These are phyloP conservation scores for Stylosanthes scabra DNA, from an alignment of 331 rosid genomes.

Conservation along the genomic window DNA sequence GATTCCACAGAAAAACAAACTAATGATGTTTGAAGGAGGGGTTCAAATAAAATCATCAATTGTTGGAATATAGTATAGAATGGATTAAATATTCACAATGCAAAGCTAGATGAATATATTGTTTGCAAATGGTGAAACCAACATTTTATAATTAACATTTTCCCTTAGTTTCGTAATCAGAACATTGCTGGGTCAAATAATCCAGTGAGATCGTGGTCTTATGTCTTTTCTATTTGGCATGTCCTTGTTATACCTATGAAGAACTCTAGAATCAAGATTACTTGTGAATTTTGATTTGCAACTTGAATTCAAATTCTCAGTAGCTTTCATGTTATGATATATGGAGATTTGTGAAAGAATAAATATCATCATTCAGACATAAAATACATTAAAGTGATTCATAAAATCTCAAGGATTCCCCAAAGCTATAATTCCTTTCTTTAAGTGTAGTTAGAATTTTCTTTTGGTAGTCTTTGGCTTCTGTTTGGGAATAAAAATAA, in stretches of 20 bases:
- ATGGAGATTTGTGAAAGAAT: background rate
- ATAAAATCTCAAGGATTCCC: background rate
- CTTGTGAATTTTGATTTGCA: constrained; percentile 10
- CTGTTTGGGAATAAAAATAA: too few relatives aligned
- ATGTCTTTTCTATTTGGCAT: background rate
- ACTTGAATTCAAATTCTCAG: background rate
- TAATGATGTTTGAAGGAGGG: background rate
- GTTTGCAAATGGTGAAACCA: background rate
- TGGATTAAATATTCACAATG: background rate
- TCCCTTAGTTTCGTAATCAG: background rate
- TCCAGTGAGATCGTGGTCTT: background rate
- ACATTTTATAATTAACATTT: background rate
- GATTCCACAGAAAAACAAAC: background rate
- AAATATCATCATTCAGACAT: background rate
- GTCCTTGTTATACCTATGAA: constrained; percentile 17
- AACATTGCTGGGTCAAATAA: constrained; percentile 20
- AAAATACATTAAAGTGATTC: background rate
- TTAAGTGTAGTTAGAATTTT: too few relatives aligned
- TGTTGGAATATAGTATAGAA: background rate
- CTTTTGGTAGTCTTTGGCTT: too few relatives aligned
- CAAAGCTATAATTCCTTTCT: too few relatives aligned
- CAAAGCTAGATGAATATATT: background rate
- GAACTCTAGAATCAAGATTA: constrained; percentile 9
- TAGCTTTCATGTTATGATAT: background rate
- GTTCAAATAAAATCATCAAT: background rate